Percentiles rank a stretch among this genome's conserved stretches.
Conservation (phyloP, 352 stramenopile genomes). For the Phytophthora litchii region DNA sequence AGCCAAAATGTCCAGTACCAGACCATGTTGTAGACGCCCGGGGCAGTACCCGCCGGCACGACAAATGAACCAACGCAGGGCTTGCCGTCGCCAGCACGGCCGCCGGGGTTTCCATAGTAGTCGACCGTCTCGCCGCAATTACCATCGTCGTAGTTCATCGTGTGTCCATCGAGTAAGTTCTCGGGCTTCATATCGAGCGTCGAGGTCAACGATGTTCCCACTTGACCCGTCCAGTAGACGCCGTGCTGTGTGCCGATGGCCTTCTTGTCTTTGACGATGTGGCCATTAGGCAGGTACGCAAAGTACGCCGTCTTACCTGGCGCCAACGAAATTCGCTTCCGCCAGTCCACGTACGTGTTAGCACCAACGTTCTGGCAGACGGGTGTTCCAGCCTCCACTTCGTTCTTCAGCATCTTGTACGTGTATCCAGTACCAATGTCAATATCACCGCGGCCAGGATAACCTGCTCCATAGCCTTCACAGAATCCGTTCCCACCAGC, state of each 20-base stretch:
- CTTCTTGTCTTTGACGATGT: constrained; percentile 77
- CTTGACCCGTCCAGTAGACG: constrained; percentile 67
- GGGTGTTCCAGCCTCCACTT: constrained; percentile 48
- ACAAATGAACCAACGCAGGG: constrained; percentile 63
- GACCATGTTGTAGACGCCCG: constrained; percentile 69
- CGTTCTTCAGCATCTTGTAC: constrained; percentile 75
- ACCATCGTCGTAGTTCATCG: constrained; percentile 59
- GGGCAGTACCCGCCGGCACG: constrained; percentile 44
- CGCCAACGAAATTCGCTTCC: constrained; percentile 50
- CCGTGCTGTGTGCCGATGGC: constrained; percentile 60
- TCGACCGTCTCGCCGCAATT: constrained; percentile 67
- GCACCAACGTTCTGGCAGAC: constrained; percentile 55
- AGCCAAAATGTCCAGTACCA: constrained; percentile 81
- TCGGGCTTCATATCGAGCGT: constrained; percentile 58
- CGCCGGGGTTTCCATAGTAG: constrained; percentile 43
- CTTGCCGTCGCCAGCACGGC: constrained; percentile 62
- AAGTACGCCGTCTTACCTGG: constrained; percentile 53
- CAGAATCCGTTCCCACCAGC: constrained; percentile 69
- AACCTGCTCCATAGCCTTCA: constrained; percentile 68
- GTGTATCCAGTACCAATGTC: constrained; percentile 64
- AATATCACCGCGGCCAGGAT: constrained; percentile 54
- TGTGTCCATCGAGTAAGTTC: constrained; percentile 53
- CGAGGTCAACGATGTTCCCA: constrained; percentile 38
- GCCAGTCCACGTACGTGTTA: constrained; percentile 67
- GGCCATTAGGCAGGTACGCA: constrained; percentile 62